A percentile compares a stretch with the other conserved stretches of the same genome.
Conservation (phyloP, 2,329 filamentous ascomycete species). For the Fusarium transvaalense region DNA sequence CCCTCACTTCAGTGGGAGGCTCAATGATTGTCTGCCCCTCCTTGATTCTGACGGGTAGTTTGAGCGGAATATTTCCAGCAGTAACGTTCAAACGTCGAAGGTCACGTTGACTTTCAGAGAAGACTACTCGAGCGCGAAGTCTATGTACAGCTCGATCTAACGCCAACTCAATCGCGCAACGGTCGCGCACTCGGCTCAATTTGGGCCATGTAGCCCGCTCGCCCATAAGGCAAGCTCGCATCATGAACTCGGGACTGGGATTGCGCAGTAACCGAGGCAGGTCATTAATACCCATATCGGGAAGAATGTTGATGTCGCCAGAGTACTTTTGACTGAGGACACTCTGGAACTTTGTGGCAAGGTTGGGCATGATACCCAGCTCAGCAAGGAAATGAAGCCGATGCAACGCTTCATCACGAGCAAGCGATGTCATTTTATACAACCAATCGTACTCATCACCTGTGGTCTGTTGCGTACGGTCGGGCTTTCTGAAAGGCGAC, state of each 20-base stretch:
- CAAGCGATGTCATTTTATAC: slow-evolving; percentile 75
- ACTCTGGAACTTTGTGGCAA: slow-evolving; percentile 81
- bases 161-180: slow-evolving; percentile 88
- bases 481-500: slow-evolving; percentile 52
- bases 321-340: slow-evolving; percentile 92
- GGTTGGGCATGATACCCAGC: slow-evolving; percentile 82
- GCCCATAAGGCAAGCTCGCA: slow-evolving; percentile 79
- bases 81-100: slow-evolving; percentile 61
- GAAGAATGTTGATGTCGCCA: slow-evolving; percentile 94
- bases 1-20: slow-evolving; percentile 44
- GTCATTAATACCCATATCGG: slow-evolving; percentile 79
- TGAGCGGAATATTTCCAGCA: slow-evolving; percentile 48
- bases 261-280: slow-evolving; percentile 84
- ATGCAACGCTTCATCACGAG: slow-evolving; percentile 84
- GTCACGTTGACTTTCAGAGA: slow-evolving; percentile 74
- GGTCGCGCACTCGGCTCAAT: slow-evolving; percentile 84
- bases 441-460: slow-evolving; percentile 69
- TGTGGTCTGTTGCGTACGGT: slow-evolving; percentile 42
- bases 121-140: slow-evolving; percentile 75
- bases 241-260: slow-evolving; percentile 88
- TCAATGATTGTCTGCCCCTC: slow-evolving; percentile 37
- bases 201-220: slow-evolving; percentile 94
- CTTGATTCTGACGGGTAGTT: slow-evolving; percentile 33
- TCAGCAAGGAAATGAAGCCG: slow-evolving; percentile 84
- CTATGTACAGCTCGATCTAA: slow-evolving; percentile 80